Evolutionary conservation across 2,329 filamentous ascomycete species (phyloP).

Genomic region (Phialocephala subalpina): DNA sequence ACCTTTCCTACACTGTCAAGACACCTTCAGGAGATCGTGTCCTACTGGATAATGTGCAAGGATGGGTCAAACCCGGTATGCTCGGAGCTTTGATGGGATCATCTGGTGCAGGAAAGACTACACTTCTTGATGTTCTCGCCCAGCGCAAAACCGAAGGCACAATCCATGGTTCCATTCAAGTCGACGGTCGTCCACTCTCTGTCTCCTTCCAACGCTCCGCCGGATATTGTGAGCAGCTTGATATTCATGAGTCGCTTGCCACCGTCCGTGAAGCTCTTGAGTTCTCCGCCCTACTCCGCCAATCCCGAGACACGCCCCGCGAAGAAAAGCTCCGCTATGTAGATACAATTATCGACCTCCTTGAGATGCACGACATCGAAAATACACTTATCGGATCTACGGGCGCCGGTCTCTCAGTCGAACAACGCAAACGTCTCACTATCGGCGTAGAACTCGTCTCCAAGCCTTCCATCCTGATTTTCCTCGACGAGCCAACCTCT

Average conservation of each 20-base stretch:
- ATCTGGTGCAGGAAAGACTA: slow-evolving; percentile 69
- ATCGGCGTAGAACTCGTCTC: slow-evolving; percentile 68
- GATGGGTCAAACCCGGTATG: slow-evolving; percentile 79
- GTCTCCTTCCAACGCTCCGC: slow-evolving; percentile 78
- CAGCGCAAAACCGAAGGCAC: slow-evolving; percentile 83
- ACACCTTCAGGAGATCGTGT: slow-evolving; percentile 67
- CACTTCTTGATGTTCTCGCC: slow-evolving; percentile 64
- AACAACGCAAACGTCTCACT: slow-evolving; percentile 68
- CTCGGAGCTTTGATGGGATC: slow-evolving; percentile 69
- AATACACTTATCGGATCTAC: slow-evolving; percentile 71
- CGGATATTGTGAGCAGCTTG: slow-evolving; percentile 91
- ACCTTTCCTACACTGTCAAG: slow-evolving; percentile 73
- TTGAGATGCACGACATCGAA: slow-evolving; percentile 72
- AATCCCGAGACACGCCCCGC: slow-evolving; percentile 74
- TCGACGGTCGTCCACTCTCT: slow-evolving; percentile 72
- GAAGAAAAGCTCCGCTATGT: slow-evolving; percentile 86
- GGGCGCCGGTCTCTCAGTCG: slow-evolving; percentile 67
- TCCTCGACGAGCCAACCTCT: slow-evolving; percentile 67
- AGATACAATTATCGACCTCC: slow-evolving; percentile 74
- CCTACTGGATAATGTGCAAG: slow-evolving; percentile 81
- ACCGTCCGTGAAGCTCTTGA: slow-evolving; percentile 89
- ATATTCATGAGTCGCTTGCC: slow-evolving; percentile 80
- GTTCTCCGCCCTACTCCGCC: slow-evolving; percentile 89
- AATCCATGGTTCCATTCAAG: slow-evolving; percentile 81
- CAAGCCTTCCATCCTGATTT: slow-evolving; percentile 65